Percentiles rank a stretch among this genome's conserved stretches.
Conservation (phyloP, 768 basidiomycete genomes). For the Tulasnella sp. region DNA sequence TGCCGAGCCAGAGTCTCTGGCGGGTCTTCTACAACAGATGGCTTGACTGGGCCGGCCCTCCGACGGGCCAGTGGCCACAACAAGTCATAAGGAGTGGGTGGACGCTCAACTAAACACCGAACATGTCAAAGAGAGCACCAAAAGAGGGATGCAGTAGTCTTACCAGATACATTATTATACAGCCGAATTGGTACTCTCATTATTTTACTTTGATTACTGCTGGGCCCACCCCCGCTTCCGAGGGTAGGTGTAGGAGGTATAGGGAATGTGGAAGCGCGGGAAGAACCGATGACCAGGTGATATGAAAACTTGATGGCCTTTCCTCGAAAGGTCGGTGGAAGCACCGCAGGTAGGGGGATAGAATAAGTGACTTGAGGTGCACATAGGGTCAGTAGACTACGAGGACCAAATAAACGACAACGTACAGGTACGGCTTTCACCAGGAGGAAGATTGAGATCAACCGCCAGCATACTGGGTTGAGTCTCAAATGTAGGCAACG, state of each 20-base stretch:
- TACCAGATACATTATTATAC: slow-evolving; percentile 78
- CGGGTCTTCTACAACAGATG: slow-evolving; percentile 21
- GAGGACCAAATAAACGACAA: slow-evolving; percentile 20
- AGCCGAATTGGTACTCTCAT: slow-evolving; percentile 88
- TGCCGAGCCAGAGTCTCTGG: not conserved
- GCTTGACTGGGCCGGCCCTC: slow-evolving; percentile 24
- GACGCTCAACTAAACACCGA: slow-evolving; percentile 35
- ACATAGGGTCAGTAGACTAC: not conserved
- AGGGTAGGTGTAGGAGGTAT: slow-evolving; percentile 18
- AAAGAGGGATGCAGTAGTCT: slow-evolving; percentile 21
- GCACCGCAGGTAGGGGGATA: slow-evolving; percentile 54
- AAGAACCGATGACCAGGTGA: slow-evolving; percentile 79
- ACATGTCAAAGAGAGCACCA: too few species aligned
- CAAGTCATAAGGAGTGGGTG: slow-evolving; percentile 62
- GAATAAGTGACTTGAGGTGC: slow-evolving; percentile 58
- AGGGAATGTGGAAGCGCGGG: slow-evolving; percentile 39
- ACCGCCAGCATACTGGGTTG: slow-evolving; percentile 83
- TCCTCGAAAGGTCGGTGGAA: slow-evolving; percentile 88
- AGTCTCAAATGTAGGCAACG: slow-evolving; percentile 73
- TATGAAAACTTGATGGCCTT: slow-evolving; percentile 77
- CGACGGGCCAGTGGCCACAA: slow-evolving; percentile 56
- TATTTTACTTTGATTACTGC: slow-evolving; percentile 47
- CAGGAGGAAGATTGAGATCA: slow-evolving; percentile 68
- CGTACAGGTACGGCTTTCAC: slow-evolving; percentile 74
- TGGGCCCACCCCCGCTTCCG: slow-evolving; percentile 29